Evolutionary conservation across 1,139 yeast genomes (phyloP), one percentile per base, ranked within the genome.

Genomic region (Geotrichum citri-aurantii): DNA sequence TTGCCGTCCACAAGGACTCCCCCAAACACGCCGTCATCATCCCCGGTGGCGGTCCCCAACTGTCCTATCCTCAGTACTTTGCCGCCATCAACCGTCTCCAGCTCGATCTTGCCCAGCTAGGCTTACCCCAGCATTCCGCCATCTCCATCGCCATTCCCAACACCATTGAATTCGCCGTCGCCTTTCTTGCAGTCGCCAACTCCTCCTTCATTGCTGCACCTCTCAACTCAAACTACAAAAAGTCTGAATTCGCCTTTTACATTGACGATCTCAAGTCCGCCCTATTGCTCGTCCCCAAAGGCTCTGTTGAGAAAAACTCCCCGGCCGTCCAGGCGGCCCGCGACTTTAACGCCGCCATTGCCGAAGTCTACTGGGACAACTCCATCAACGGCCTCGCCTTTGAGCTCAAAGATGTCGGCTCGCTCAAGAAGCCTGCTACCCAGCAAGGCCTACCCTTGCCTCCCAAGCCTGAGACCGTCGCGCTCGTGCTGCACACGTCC

Each of bases 401-500:
- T 21, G 67, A 69, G 24, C 44, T 72, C 50, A 66, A 63, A 57
- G 61, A 61, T 26, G 48, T 55, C 19, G 71, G 70, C 44, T 44
- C 58, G 29, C 56, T 66, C 42, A 49, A 42, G 21, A 52, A 42
- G 52, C 46, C 58, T 37, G 37, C 60, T 27, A 40, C 61, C 11
- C 40, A 58, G n/a, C 56, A 58, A 31, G 33, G 64, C 10, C 48
- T 79, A 61, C 79, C 81, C 12, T 78, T 80, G 1, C 71, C 71
- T 51, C 69, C 69, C 6, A 63, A 69, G 29, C 75, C 81, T 1
- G 74, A 77, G 53, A 83, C 83, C 61, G 77, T 81, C 42, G 88
- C 88, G 1, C 72, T 85, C 69, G 81, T 85, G 31, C 73, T 85
- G 53, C 89, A 85, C 69, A 85, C 89, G 8, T 80, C 85, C 55